Conservation (phyloP, 1,284 basidiomycete genomes). For the Fomitopsis pinicola region DNA sequence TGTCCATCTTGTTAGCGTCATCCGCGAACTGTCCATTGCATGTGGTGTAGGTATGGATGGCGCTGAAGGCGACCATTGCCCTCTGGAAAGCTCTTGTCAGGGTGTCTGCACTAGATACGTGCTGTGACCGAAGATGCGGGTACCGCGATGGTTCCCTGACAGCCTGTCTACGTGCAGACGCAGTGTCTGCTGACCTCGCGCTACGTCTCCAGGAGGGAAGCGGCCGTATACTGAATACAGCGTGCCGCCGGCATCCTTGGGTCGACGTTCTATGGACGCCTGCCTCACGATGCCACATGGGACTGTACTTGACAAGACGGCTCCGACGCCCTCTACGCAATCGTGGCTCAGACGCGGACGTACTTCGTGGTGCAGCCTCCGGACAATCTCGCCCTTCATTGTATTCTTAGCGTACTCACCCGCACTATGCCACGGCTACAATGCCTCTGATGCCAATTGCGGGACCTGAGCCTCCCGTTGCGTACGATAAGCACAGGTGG, state of each 20-base stretch:
- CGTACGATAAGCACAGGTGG: conserved; percentile 2
- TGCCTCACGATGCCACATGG: neutral
- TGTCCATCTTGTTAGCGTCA: neutral
- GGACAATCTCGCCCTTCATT: neutral
- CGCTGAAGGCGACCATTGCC: conserved; percentile 42
- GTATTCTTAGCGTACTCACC: neutral
- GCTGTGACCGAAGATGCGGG: conserved; percentile 10
- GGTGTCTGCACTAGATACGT: conserved; percentile 33
- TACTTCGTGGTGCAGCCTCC: neutral
- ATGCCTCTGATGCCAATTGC: neutral
- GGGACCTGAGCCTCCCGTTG: neutral
- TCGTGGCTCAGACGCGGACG: neutral
- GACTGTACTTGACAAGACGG: neutral
- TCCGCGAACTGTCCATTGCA: neutral
- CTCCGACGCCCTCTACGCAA: neutral
- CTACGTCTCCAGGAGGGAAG: conserved; percentile 6
- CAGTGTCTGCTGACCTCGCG: neutral
- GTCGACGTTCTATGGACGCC: neutral
- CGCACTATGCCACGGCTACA: neutral
- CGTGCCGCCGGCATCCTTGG: neutral
- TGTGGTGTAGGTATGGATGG: conserved; percentile 45
- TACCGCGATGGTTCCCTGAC: neutral
- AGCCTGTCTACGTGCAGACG: neutral
- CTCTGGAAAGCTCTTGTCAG: conserved; percentile 43
- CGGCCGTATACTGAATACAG: neutral